Conservation (phyloP, 2,329 filamentous ascomycete species). For the Teratosphaeria destructans region DNA sequence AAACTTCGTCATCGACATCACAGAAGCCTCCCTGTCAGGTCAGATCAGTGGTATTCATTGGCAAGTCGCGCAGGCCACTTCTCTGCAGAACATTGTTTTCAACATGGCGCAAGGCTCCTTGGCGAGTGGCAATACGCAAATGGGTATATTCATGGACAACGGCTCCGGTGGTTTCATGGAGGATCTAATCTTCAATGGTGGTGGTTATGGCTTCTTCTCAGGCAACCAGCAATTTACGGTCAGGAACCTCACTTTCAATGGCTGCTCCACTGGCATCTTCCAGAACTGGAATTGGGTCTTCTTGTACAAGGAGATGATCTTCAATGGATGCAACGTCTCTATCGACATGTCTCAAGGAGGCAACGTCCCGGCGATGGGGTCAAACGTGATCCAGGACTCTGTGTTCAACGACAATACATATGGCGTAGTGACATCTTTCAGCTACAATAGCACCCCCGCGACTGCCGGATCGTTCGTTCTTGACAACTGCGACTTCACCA, state of each 20-base stretch:
- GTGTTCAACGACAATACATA: conserved; percentile 63
- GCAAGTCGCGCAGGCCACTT: conserved; percentile 56
- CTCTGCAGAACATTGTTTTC: conserved; percentile 50
- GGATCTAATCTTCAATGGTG: conserved; percentile 75
- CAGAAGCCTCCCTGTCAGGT: background rate
- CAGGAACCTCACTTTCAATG: conserved; percentile 71
- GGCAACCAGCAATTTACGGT: conserved; percentile 84
- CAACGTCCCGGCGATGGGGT: conserved; percentile 56
- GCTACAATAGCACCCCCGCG: conserved; percentile 45
- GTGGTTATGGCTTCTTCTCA: conserved; percentile 65
- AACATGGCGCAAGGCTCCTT: conserved; percentile 29
- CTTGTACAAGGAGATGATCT: conserved; percentile 64
- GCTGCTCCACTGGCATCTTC: conserved; percentile 67
- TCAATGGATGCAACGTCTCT: conserved; percentile 49
- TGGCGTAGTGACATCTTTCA: conserved; percentile 66
- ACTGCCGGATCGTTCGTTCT: conserved; percentile 74
- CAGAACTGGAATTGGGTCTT: conserved; percentile 81
- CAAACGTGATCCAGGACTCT: conserved; percentile 70
- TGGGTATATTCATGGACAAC: conserved; percentile 53
- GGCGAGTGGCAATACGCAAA: conserved; percentile 34
- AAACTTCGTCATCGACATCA: conserved; percentile 47
- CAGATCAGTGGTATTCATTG: conserved; percentile 47
- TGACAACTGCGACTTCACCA: conserved; percentile 77
- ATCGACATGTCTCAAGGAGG: conserved; percentile 59
- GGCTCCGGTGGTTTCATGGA: conserved; percentile 64